These are phyloP conservation scores for Tetracladium marchalianum DNA, from an alignment of 495 filamentous ascomycete species.

Conservation along the genomic window DNA sequence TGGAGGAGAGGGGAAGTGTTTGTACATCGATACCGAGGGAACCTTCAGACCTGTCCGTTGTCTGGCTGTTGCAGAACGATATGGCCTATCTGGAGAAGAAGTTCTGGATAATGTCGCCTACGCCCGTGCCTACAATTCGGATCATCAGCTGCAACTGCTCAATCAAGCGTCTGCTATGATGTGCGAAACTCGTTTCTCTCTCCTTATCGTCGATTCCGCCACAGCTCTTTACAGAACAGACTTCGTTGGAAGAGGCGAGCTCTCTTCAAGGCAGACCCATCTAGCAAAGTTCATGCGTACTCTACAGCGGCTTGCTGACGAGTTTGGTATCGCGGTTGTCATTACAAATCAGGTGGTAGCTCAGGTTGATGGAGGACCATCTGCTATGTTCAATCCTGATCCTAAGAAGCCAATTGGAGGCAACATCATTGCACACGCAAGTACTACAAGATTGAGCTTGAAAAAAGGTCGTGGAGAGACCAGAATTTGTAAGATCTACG, in stretches of 20 bases:
- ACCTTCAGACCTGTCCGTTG: slow-evolving; percentile 91
- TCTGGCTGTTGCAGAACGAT: slow-evolving; percentile 84
- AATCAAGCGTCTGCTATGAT: slow-evolving; percentile 97
- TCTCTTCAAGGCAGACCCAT: slow-evolving; percentile 82
- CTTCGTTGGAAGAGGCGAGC: slow-evolving; percentile 87
- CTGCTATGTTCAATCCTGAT: slow-evolving; percentile 96
- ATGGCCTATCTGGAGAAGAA: slow-evolving; percentile 90
- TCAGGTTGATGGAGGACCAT: slow-evolving; percentile 92
- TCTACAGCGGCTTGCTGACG: slow-evolving; percentile 86
- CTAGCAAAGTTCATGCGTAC: slow-evolving; percentile 96
- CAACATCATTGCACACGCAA: slow-evolving; percentile 97
- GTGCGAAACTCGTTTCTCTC: slow-evolving; percentile 95
- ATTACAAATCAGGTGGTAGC: slow-evolving; percentile 99
- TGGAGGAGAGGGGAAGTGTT: slow-evolving; percentile 93
- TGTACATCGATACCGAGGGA: slow-evolving; percentile 99
- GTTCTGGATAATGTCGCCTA: slow-evolving; percentile 98
- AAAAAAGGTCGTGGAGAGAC: slow-evolving; percentile 96
- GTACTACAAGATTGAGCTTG: slow-evolving; percentile 78
- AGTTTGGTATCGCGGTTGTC: slow-evolving; percentile 96
- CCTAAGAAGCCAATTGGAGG: slow-evolving; percentile 98
- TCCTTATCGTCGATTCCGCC: slow-evolving; percentile 89
- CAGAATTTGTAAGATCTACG: slow-evolving; percentile 96
- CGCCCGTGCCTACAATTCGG: slow-evolving; percentile 94
- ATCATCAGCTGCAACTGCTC: slow-evolving; percentile 89
- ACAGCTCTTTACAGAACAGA: slow-evolving; percentile 94